Base-by-base conservation (phyloP, 73 alveolate species). In the Paraurostyla sp. region DNA sequence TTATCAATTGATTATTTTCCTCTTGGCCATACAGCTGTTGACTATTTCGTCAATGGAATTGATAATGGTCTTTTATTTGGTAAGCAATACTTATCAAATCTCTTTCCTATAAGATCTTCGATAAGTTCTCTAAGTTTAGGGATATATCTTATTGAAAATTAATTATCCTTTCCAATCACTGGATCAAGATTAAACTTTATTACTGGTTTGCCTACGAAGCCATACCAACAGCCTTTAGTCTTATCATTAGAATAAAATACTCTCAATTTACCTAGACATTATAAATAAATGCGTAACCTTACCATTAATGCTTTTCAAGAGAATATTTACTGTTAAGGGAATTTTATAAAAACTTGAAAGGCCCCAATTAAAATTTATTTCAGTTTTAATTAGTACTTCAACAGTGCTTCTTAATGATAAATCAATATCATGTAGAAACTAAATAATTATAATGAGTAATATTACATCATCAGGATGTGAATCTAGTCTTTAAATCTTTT, bases 41-140 rank as follows among this genome's bases (percentile, higher is more conserved):
- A 35, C 4, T 23, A 7, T 40, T 52, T 78, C 2, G 89, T 78
- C 13, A 54, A 7, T 29, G 92, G 92, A 33, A 83, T 83, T 0
- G 76, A 58, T 13, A 83, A 46, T n/a, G 82, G 84, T 35, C 85
- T 33, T 76, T 83, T 59, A 36, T 83, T 83, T 27, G 92, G 92
- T 18, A 83, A 35, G 46, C 92, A 83, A 32, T 63, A 83, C 25
- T 83, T 65, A 33, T 60, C 85, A 46, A 83, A 29, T 42, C 85
- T 65, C 25, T 60, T 83, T 0, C 75, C 60, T 2, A 83, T 65
- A 7, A 83, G 11, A 27, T 83, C 92, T 35, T 83, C 92, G 27
- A 65, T 40, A 22, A 83, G 59, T 46, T 83, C 63, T 40, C 76
- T 36, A 29, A 81, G 59, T 22, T 81, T 81, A 22, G 91, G 91